phyloP scores from a whole-genome alignment of 2,329 filamentous ascomycete genomes.

The Neofusicoccum parvum region DNA sequence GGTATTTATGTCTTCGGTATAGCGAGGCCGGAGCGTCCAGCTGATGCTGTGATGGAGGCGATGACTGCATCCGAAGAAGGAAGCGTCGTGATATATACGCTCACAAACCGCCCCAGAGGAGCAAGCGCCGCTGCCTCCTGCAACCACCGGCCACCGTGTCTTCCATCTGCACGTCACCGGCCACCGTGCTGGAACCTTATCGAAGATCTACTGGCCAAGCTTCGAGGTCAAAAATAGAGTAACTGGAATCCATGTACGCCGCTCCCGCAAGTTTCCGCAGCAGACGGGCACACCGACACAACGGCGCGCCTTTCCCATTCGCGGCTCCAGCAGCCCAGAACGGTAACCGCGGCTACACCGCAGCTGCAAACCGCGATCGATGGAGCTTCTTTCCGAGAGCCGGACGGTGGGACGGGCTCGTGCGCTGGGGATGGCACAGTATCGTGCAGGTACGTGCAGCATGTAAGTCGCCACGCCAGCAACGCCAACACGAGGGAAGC shows the following conservation, averaged over 20 bases:
- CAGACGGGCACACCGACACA: neutral
- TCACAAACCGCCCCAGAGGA: too few species aligned
- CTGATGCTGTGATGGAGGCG: too few species aligned
- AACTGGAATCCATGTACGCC: neutral
- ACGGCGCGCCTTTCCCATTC: neutral
- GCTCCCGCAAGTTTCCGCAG: neutral
- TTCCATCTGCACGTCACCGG: too few species aligned
- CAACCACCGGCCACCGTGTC: too few species aligned
- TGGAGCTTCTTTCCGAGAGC: conserved; percentile 4
- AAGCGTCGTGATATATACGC: too few species aligned
- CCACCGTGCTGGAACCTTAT: too few species aligned
- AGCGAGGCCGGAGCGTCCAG: too few species aligned
- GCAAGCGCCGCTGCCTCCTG: too few species aligned
- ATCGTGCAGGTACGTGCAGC: neutral
- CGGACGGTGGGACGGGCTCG: neutral
- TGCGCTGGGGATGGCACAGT: neutral
- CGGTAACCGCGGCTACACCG: neutral
- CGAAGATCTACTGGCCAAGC: too few species aligned
- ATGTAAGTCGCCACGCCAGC: neutral
- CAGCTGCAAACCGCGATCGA: neutral
- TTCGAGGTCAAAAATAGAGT: neutral
- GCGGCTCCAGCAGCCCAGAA: neutral
- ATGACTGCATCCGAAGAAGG: too few species aligned
- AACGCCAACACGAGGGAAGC: neutral
- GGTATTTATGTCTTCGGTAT: neutral